Evolutionary conservation across 345 rosid species (phyloP), one percentile per base, ranked within the genome.

Genomic region (Microcos paniculata): DNA sequence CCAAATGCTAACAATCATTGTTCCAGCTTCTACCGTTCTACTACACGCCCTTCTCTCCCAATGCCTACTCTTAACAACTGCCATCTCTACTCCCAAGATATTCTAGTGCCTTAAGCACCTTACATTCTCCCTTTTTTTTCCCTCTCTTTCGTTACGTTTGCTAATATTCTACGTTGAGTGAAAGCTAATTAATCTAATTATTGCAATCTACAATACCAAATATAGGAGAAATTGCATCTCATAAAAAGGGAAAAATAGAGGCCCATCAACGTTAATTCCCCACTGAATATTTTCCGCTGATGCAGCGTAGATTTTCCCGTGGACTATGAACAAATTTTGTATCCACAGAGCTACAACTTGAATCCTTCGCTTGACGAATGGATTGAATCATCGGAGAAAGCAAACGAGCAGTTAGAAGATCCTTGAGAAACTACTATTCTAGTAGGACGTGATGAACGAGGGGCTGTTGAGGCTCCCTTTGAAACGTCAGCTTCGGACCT

Each of bases 371-470:
- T 26, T 45, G 49, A 43, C 21, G 24, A 70, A 75, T 84, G 87
- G 51, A 82, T 82, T 15, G 92, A 93, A 70, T 91, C 91, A 73
- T 91, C 96, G 4, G 98, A 90, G 81, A 85, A 91, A 33, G 84
- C 89, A 64, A 87, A 90, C 4, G 99, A 93, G 82, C 93, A 89
- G 57, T 90, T 85, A 26, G 99, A 91, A 31, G 96, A 91, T 55
- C 83, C 94, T 75, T 89, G 85, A 55, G 93, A 88, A 61, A 81
- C 86, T 38, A 82, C 82, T 53, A 83, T 80, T 74, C 83, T 86
- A 61, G 86, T 84, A 2, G 91, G 80, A 8, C 88, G 65, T 11
- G 80, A 84, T 3, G 78, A 52, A 12, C 30, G 78, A 26, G 78
- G 56, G 13, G 79, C 51, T 23, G 86, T 72, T 23, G 76, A 59